Base-by-base conservation (phyloP, 2,329 filamentous ascomycete species). In the Penicillium sp. region DNA sequence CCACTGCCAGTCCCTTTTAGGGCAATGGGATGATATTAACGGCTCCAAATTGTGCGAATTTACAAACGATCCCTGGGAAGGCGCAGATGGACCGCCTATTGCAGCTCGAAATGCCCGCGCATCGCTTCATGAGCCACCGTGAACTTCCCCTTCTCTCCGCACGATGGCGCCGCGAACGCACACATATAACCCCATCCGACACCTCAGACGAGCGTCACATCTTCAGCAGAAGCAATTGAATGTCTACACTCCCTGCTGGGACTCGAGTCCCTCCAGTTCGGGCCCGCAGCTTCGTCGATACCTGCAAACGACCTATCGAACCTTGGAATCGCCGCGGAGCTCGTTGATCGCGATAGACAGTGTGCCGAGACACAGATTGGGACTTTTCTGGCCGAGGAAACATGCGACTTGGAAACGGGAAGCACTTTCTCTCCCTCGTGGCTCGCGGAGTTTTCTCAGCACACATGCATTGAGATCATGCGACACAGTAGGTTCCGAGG, bases 151-250 rank as follows among this genome's bases (percentile, higher is more conserved):
- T 13, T 27, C 22, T 22, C 39, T 40, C 22, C 37, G 22, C 56
- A 60, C 31, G n/a, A 65, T 66, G 65, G 40, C 49, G n/a, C 57
- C 49, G 33, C 54, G 59, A 36, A 54, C 56, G 18, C 56, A 50
- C 37, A 52, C 59, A 46, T 59, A 41, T 27, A 40, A 43, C 7
- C 40, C 53, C 31, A 43, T 60, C 18, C 60, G 57, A 24, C 44
- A 41, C 36, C 24, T 62, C 16, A 57, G 51, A 19, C 56, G 39
- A 33, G 31, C 35, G 16, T 24, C 36, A 11, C 2, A 19, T 19
- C 18, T 24, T 4, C 10, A n/a, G 10, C 44, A 13, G 56, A 53
- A 54, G 39, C 46, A 49, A 10, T 27, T 19, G 6, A 19, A n/a
- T n/a, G 14, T 18, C 10, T 22, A 27, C 33, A 18, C 22, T 18